phyloP scores from a whole-genome alignment of 352 stramenopile genomes.

The Globisporangium alternatum region DNA sequence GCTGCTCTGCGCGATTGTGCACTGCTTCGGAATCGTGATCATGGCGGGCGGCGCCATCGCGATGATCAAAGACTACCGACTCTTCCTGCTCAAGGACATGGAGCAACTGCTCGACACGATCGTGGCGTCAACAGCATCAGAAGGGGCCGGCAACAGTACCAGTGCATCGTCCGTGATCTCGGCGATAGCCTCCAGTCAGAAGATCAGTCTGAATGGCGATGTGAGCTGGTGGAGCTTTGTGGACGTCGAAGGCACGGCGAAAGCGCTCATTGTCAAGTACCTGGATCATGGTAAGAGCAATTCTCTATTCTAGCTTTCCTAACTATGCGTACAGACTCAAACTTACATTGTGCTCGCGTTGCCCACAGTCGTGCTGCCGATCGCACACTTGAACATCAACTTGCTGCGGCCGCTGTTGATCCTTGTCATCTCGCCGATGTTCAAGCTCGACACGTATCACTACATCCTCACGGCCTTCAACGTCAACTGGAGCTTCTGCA shows the following conservation, averaged over 20 bases:
- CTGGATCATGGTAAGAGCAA: constrained; percentile 35
- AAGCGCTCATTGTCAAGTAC: constrained; percentile 43
- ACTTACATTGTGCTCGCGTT: too few species aligned
- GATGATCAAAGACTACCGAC: constrained; percentile 38
- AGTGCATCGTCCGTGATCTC: not conserved
- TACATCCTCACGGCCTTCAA: constrained; percentile 62
- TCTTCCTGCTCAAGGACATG: constrained; percentile 48
- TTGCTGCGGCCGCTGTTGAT: constrained; percentile 62
- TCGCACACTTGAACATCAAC: constrained; percentile 65
- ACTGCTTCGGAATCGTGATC: constrained; percentile 61
- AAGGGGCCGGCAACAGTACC: not conserved
- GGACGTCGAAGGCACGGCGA: constrained; percentile 47
- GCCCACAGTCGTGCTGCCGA: constrained; percentile 50
- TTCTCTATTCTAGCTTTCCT: too few species aligned
- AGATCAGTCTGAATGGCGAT: constrained; percentile 28
- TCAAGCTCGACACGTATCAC: constrained; percentile 74
- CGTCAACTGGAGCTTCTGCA: constrained; percentile 62
- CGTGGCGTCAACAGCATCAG: not conserved
- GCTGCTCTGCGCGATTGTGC: constrained; percentile 59
- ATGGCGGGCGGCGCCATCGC: constrained; percentile 46
- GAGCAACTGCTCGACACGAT: constrained; percentile 38
- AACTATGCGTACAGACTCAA: too few species aligned
- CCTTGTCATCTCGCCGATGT: constrained; percentile 56
- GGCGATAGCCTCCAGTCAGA: constrained; percentile 7
- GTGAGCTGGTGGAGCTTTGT: constrained; percentile 62